These are phyloP conservation scores for Quercus agrifolia DNA, from an alignment of 306 rosid species.

Conservation along the genomic window DNA sequence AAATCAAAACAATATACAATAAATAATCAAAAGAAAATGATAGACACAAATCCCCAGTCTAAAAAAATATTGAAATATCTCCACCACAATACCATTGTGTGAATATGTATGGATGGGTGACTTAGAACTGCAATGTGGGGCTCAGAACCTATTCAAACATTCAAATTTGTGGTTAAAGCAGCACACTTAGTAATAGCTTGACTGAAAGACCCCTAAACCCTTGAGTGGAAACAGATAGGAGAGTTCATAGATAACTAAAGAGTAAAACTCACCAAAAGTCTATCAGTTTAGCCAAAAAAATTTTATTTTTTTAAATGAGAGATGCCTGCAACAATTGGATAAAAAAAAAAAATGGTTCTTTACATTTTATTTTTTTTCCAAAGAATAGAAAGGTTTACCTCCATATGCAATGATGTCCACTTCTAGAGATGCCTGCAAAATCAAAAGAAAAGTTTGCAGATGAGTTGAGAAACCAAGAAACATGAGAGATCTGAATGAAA, in stretches of 20 bases:
- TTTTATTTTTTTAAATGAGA: background rate
- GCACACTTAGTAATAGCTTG: background rate
- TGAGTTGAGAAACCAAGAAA: background rate
- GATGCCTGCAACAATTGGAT: background rate
- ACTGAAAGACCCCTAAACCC: too few species aligned
- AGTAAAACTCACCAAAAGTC: background rate
- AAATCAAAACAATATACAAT: slow-evolving; percentile 24
- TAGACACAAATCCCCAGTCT: background rate
- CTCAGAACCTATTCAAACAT: slow-evolving; percentile 66
- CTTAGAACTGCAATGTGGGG: slow-evolving; percentile 69
- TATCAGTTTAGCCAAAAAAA: background rate
- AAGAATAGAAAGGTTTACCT: slow-evolving; percentile 40
- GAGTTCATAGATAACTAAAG: too few species aligned
- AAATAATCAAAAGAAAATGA: background rate
- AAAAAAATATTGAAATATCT: background rate
- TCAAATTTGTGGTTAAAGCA: slow-evolving; percentile 6
- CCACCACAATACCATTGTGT: slow-evolving; percentile 59
- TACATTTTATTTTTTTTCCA: background rate
- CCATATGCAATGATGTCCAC: slow-evolving; percentile 93
- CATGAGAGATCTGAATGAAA: background rate
- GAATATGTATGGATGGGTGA: slow-evolving; percentile 65
- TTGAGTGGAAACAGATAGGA: too few species aligned
- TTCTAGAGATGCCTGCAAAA: slow-evolving; percentile 64
- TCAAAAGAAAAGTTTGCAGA: slow-evolving; percentile 14
- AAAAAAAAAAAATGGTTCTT: background rate